Base-by-base conservation (phyloP, 1,284 basidiomycete species). In the Neolentinus lepideus region DNA sequence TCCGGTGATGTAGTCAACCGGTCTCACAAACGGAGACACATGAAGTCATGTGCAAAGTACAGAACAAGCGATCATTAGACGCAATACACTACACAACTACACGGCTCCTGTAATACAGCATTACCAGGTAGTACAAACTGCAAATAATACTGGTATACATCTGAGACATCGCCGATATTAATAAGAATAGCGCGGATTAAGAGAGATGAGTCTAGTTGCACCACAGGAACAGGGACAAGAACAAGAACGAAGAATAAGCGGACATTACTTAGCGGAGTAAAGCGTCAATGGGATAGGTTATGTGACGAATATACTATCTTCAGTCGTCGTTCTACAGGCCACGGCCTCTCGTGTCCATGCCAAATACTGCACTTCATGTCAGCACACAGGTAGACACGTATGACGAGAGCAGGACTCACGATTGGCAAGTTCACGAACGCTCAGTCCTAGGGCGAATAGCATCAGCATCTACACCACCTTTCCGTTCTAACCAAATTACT, bases 281-380 rank as follows among this genome's bases (percentile, higher is more conserved):
- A 43, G n/a, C 22, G 47, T 9, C 9, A 21, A 29, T 50, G 16
- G n/a, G 47, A 21, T 29, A 16, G 16, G 24, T 25, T 50, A 4
- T n/a, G 22, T 25, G 4, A 6, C 27, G 6, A 21, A 50, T 19
- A 12, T 31, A 31, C 12, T 12, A 6, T 31, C 29, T 12, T 31
- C 29, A 31, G 29, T 4, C 29, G 12, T 31, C 29, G 29, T 31
- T 31, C 6, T 46, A 16, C 22, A 57, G 57, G 43, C 70, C 55
- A 26, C 66, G 69, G 19, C 79, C 79, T 48, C 70, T 69, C 52
- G 66, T 64, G 55, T 81, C 76, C 12, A 80, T 67, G 36, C 77
- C 76, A 56, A 81, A 81, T 25, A 80, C 67, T 69, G 54, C 1
- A 51, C 21, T 54, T 21, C 6, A 52, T 36, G 51, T 60, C 56